These are phyloP conservation scores for Quercus glauca DNA, from an alignment of 306 rosid species.

Conservation along the genomic window DNA sequence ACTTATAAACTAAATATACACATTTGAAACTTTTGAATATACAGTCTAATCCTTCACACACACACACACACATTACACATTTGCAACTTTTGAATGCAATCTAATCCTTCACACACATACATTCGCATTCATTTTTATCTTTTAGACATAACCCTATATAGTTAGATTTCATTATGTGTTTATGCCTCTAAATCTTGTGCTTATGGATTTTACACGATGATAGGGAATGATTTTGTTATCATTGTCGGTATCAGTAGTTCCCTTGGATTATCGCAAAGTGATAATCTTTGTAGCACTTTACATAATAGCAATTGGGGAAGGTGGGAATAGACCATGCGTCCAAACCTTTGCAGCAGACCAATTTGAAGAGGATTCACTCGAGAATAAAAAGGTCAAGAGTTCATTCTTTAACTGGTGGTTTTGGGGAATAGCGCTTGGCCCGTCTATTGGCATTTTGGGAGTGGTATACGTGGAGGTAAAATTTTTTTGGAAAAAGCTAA, in stretches of 20 bases:
- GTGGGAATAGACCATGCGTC: constrained; percentile 75
- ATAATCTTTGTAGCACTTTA: constrained; percentile 52
- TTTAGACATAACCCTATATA: not conserved
- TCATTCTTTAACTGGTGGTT: constrained; percentile 84
- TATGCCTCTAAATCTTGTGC: not conserved
- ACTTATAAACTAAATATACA: too few relatives aligned
- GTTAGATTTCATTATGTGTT: not conserved
- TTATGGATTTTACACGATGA: not conserved
- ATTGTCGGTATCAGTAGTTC: constrained; percentile 40
- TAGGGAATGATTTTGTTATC: constrained; percentile 55
- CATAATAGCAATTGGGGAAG: constrained; percentile 55
- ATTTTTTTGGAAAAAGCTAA: too few relatives aligned
- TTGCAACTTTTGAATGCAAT: too few relatives aligned
- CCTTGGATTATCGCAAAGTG: constrained; percentile 4
- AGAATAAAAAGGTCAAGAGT: constrained; percentile 53
- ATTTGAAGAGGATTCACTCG: constrained; percentile 52
- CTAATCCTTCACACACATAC: too few relatives aligned
- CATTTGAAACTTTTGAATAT: too few relatives aligned
- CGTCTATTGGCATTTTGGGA: constrained; percentile 33
- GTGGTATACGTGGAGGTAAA: constrained; percentile 61
- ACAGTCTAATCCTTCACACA: too few relatives aligned
- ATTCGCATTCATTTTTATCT: not conserved
- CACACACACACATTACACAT: too few relatives aligned
- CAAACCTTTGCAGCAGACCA: constrained; percentile 86
- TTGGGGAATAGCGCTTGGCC: constrained; percentile 49